Evolutionary conservation across 1,284 basidiomycete genomes (phyloP), one percentile per base, ranked within the genome.

Genomic region (Malassezia restricta): DNA sequence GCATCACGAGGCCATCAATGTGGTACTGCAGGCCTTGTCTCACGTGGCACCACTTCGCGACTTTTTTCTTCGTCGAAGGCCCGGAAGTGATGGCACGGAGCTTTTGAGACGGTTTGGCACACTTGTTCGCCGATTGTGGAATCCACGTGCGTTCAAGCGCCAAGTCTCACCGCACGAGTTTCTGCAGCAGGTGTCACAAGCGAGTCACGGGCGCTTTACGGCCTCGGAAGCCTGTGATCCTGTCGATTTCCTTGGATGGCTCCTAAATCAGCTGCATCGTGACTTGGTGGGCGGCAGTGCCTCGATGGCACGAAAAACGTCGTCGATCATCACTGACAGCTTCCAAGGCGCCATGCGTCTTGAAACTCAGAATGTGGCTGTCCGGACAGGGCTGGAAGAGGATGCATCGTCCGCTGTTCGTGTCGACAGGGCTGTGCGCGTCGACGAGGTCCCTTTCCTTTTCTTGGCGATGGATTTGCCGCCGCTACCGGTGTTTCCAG

Each of bases 101-200:
- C 80, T 98, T 43, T 78, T 95, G 35, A 83, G 82, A 62, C 83
- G 91, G 29, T 74, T 74, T 43, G 84, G 87, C 29, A 79, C 82
- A 35, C 78, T 96, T 39, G 81, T 88, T 31, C 85, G 88, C 74
- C 90, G 95, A 73, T 74, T 96, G 27, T 99, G 94, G 94, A 98
- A 96, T 31, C 59, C 64, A 17, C 59, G 58, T 9, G 60, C 58
- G 9, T 72, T 98, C 82, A 99, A 99, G 75, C 85, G 86, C 51
- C 94, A 99, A 79, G 90, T 96, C 59, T 88, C 85, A 61, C 94
- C 94, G 8, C 94, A 98, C 75, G 94, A 99, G 74, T 91, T 98
- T 72, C 76, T 95, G 57, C 94, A 99, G 75, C 92, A 98, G 76
- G 90, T 98, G 42, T 83, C 85, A 58, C 81, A 86, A 58, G 83